Percentiles rank a stretch among this genome's conserved stretches.
phyloP scores from a whole-genome alignment of 768 basidiomycete genomes.

The Wakefieldia striispora region DNA sequence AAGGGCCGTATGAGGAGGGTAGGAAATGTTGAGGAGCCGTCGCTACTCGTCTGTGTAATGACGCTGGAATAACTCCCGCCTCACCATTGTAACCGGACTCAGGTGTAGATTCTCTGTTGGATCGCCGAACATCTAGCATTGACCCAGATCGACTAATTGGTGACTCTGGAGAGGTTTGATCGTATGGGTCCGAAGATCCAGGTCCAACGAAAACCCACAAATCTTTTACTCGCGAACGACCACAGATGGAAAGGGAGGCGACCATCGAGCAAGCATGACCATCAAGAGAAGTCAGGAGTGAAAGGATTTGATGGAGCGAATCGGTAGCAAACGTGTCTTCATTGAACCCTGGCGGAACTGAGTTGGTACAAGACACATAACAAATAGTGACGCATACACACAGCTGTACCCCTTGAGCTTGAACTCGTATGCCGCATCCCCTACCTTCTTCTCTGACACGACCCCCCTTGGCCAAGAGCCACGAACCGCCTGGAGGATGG shows the following conservation, averaged over 20 bases:
- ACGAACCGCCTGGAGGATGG: constrained; percentile 76
- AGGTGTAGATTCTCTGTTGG: constrained; percentile 32
- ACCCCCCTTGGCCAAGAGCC: constrained; percentile 79
- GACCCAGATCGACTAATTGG: constrained; percentile 36
- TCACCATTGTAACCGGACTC: constrained; percentile 27
- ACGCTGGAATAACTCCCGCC: constrained; percentile 22
- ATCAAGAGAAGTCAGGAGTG: constrained; percentile 65
- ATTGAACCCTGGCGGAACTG: constrained; percentile 59
- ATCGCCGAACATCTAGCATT: constrained; percentile 35
- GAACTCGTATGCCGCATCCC: constrained; percentile 71
- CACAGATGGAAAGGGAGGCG: constrained; percentile 68
- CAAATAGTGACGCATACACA: constrained; percentile 33
- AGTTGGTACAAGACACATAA: constrained; percentile 16
- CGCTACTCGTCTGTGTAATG: constrained; percentile 31
- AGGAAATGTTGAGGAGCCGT: constrained; percentile 29
- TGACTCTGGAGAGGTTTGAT: constrained; percentile 34
- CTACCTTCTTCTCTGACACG: constrained; percentile 73
- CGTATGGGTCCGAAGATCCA: constrained; percentile 29
- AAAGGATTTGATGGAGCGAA: constrained; percentile 68
- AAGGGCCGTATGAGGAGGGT: constrained; percentile 10
- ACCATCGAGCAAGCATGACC: constrained; percentile 64
- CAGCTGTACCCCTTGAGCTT: constrained; percentile 81
- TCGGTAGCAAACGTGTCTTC: constrained; percentile 74
- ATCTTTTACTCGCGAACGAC: constrained; percentile 70
- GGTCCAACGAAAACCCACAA: constrained; percentile 75